Percentiles rank a stretch among this genome's conserved stretches.
Evolutionary conservation across 768 basidiomycete genomes (phyloP).

Genomic region (Suillus weaverae): DNA sequence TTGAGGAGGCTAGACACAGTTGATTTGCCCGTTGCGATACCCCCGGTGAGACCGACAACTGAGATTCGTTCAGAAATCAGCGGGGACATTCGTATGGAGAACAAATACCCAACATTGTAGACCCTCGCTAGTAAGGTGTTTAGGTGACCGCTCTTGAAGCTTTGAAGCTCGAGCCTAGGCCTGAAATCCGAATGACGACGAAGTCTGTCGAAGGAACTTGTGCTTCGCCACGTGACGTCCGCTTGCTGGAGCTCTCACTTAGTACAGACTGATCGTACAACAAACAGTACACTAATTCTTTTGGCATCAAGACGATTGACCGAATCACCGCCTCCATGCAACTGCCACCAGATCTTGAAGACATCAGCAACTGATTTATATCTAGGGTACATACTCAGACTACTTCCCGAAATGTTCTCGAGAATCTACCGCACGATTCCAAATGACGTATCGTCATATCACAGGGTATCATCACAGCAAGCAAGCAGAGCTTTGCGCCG

Average conservation of each 20-base stretch:
- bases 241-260: too few species aligned
- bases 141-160: not conserved
- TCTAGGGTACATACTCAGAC: not conserved
- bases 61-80: not conserved
- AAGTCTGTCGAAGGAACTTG: too few species aligned
- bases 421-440: not conserved
- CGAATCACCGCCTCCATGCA: not conserved
- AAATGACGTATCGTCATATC: not conserved
- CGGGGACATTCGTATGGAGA: not conserved
- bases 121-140: not conserved
- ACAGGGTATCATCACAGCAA: not conserved
- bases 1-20: conserved; percentile 79
- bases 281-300: not conserved
- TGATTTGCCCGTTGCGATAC: conserved; percentile 96
- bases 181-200: too few species aligned
- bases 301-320: not conserved
- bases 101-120: not conserved
- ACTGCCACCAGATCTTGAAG: not conserved
- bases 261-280: not conserved
- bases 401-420: not conserved
- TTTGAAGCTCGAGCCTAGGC: not conserved
- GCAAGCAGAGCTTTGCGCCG: not conserved
- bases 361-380: not conserved
- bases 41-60: conserved; percentile 96
- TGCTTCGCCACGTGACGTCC: not conserved